Evolutionary conservation across 176 grass and related monocot species (phyloP).

Genomic region (Lolium multiflorum): DNA sequence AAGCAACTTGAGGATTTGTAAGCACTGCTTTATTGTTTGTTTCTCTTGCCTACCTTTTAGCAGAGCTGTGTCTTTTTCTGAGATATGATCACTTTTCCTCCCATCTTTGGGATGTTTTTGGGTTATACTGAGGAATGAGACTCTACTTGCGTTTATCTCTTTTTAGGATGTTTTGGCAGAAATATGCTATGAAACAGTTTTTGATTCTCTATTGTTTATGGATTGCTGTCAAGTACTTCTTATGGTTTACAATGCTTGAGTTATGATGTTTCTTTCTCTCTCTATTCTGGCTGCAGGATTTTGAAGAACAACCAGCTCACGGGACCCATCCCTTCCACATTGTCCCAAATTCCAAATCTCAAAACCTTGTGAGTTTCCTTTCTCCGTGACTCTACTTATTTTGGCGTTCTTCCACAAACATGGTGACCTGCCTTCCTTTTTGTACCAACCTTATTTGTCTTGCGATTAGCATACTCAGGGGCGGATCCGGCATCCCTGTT

Average conservation of each 20-base stretch:
- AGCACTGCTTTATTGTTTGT: slow-evolving; percentile 34
- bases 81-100: not conserved
- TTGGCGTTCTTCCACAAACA: slow-evolving; percentile 35
- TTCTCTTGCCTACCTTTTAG: slow-evolving; percentile 16
- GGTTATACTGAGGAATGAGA: slow-evolving; percentile 6
- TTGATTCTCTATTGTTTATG: slow-evolving; percentile 28
- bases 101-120: not conserved
- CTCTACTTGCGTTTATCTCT: not conserved
- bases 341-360: slow-evolving; percentile 98
- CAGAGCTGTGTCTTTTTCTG: not conserved
- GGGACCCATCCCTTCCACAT: slow-evolving; percentile 94
- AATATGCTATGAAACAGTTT: not conserved
- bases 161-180: not conserved
- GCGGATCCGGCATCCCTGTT: too few species aligned
- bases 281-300: slow-evolving; percentile 61
- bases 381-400: slow-evolving; percentile 38
- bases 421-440: slow-evolving; percentile 18
- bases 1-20: slow-evolving; percentile 97
- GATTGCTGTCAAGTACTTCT: slow-evolving; percentile 12
- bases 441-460: slow-evolving; percentile 24
- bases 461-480: slow-evolving; percentile 1
- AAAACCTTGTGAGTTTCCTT: slow-evolving; percentile 79
- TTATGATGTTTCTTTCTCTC: slow-evolving; percentile 35
- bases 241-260: slow-evolving; percentile 20
- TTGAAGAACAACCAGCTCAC: slow-evolving; percentile 97